These are phyloP conservation scores for Mariannaea elegans DNA, from an alignment of 2,329 filamentous ascomycete species.

Conservation along the genomic window DNA sequence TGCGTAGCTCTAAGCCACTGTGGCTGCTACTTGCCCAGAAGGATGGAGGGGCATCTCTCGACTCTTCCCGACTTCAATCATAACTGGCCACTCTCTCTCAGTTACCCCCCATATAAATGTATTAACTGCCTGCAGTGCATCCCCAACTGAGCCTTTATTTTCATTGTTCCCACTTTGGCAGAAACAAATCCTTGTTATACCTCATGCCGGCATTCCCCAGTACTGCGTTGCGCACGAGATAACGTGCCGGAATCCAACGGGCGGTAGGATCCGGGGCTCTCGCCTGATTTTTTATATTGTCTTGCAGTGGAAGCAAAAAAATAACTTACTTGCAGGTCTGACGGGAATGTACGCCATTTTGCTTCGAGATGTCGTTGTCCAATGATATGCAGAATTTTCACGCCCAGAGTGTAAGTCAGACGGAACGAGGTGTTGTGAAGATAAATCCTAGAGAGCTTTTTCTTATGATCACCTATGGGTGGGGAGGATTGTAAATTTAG, in stretches of 20 bases:
- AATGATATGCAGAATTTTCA: constrained; percentile 12
- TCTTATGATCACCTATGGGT: too few relatives aligned
- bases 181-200: constrained; percentile 5
- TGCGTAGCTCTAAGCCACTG: constrained; percentile 15
- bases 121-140: not conserved
- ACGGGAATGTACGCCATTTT: not conserved
- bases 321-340: too few relatives aligned
- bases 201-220: not conserved
- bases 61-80: too few relatives aligned
- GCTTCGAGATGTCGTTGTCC: not conserved
- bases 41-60: constrained; percentile 17
- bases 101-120: not conserved
- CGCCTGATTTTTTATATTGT: constrained; percentile 5
- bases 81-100: not conserved
- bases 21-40: constrained; percentile 13
- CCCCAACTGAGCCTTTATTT: not conserved
- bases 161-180: not conserved
- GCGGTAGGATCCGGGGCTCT: constrained; percentile 10
- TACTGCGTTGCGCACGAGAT: constrained; percentile 17
- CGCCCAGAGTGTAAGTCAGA: too few relatives aligned
- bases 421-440: too few relatives aligned
- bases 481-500: too few relatives aligned
- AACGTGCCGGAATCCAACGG: constrained; percentile 15
- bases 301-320: not conserved
- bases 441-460: too few relatives aligned